Conservation (phyloP, 495 filamentous ascomycete species). For the Hyaloscypha hepaticicola region DNA sequence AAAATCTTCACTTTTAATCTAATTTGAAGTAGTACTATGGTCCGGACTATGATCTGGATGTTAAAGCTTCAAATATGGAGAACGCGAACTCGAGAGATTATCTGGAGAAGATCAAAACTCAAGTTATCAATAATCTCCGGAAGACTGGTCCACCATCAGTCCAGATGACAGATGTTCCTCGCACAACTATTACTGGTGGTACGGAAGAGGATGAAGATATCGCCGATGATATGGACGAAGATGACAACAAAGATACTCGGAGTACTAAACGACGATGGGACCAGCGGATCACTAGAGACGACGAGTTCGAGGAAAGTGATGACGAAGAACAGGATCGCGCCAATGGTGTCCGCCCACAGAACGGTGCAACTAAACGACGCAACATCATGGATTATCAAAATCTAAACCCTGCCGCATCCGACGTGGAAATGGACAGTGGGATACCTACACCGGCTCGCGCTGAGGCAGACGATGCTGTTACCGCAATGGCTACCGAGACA, state of each 20-base stretch:
- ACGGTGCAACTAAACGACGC: slow-evolving; percentile 53
- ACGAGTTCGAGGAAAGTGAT: slow-evolving; percentile 81
- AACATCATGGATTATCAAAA: slow-evolving; percentile 74
- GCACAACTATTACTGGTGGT: slow-evolving; percentile 65
- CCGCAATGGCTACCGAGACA: slow-evolving; percentile 43
- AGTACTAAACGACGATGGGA: slow-evolving; percentile 85
- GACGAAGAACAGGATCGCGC: slow-evolving; percentile 79
- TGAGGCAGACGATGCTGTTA: slow-evolving; percentile 48
- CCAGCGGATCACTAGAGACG: slow-evolving; percentile 66
- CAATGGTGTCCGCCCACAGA: slow-evolving; percentile 67
- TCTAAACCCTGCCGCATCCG: slow-evolving; percentile 51
- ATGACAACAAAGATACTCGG: slow-evolving; percentile 82
- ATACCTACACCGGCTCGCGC: slow-evolving; percentile 46
- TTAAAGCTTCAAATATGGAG: slow-evolving; percentile 97
- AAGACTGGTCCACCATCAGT: slow-evolving; percentile 88
- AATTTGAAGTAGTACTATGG: slow-evolving; percentile 77
- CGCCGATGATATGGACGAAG: slow-evolving; percentile 85
- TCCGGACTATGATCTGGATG: slow-evolving; percentile 93
- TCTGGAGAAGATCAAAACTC: slow-evolving; percentile 88
- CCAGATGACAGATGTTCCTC: slow-evolving; percentile 93
- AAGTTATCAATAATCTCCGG: slow-evolving; percentile 90
- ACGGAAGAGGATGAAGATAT: slow-evolving; percentile 74
- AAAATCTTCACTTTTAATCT: slow-evolving; percentile 28
- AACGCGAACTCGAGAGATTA: slow-evolving; percentile 96
- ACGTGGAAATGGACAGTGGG: slow-evolving; percentile 66